phyloP scores from a whole-genome alignment of 768 basidiomycete species.

The Termitomyces sp. region DNA sequence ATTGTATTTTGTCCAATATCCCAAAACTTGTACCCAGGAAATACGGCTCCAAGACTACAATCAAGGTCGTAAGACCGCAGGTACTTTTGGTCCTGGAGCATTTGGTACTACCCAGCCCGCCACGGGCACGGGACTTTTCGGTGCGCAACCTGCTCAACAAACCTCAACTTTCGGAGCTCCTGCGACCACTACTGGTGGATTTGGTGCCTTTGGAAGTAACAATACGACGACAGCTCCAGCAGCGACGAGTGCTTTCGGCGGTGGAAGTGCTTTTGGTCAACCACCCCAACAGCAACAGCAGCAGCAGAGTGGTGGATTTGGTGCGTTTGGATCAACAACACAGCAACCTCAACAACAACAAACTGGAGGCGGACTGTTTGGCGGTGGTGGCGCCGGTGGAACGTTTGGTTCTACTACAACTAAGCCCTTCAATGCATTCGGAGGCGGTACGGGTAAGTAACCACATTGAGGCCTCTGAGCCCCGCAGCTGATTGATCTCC shows the following conservation, averaged over 20 bases:
- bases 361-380: slow-evolving; percentile 27
- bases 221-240: slow-evolving; percentile 21
- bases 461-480: background rate
- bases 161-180: slow-evolving; percentile 35
- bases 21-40: slow-evolving; percentile 41
- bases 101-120: slow-evolving; percentile 43
- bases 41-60: slow-evolving; percentile 71
- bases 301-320: slow-evolving; percentile 26
- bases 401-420: slow-evolving; percentile 23
- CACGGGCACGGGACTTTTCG: slow-evolving; percentile 34
- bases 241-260: slow-evolving; percentile 35
- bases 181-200: slow-evolving; percentile 26
- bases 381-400: slow-evolving; percentile 24
- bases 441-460: slow-evolving; percentile 10
- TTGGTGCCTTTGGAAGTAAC: slow-evolving; percentile 39
- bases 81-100: slow-evolving; percentile 51
- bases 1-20: slow-evolving; percentile 3
- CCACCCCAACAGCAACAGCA: slow-evolving; percentile 21
- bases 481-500: background rate
- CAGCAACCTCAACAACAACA: slow-evolving; percentile 28
- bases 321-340: slow-evolving; percentile 17
- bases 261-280: slow-evolving; percentile 55
- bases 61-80: slow-evolving; percentile 68
- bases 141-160: slow-evolving; percentile 39
- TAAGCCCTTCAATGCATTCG: slow-evolving; percentile 16